Base-by-base conservation (phyloP, 345 rosid species). In the Populus davidiana region DNA sequence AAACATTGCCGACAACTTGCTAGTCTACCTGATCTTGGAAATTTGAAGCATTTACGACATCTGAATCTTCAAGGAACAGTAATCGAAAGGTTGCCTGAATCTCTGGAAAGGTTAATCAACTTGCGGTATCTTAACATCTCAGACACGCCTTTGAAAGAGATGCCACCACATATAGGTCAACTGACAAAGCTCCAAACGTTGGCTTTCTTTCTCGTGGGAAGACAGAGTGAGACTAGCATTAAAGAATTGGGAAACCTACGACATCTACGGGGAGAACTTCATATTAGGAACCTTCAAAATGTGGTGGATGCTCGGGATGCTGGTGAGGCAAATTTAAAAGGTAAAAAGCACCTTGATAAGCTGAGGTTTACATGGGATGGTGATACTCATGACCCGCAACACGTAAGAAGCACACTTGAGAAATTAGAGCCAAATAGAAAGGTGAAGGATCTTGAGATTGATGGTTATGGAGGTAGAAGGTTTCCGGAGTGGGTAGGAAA, bases 401-500 rank as follows among this genome's bases (percentile, higher is more conserved):
- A 56, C n/a, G 52, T 59, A 11, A 73, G 16, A 39, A 4, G 14
- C 12, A 5, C 38, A 6, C 76, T 73, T 14, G 67, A 73, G 54
- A 29, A 38, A 10, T 33, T 65, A 21, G 44, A 29, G 41, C 71
- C 71, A 18, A 21, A 20, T 5, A 21, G 6, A 1, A 50, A 20
- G 3, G 20, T 66, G 20, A 5, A 31, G 33, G 6, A 2, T 33
- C 27, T 75, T 65, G 1, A 2, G 5, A 33, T 44, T 6, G 0
- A 4, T 11, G 64, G 64, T 27, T 75, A 75, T 47, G 21, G 44
- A 10, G 77, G 77, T 20, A 12, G 43, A 5, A 65, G 31, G 5
- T 75, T 65, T 65, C 64, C 78, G 47, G 23, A 49, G 20, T 66
- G 64, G 64, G 43, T 66, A 4, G 71, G 78, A 10, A n/a, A 64